phyloP scores from a whole-genome alignment of 2,329 filamentous ascomycete genomes.

The Cordyceps militaris region DNA sequence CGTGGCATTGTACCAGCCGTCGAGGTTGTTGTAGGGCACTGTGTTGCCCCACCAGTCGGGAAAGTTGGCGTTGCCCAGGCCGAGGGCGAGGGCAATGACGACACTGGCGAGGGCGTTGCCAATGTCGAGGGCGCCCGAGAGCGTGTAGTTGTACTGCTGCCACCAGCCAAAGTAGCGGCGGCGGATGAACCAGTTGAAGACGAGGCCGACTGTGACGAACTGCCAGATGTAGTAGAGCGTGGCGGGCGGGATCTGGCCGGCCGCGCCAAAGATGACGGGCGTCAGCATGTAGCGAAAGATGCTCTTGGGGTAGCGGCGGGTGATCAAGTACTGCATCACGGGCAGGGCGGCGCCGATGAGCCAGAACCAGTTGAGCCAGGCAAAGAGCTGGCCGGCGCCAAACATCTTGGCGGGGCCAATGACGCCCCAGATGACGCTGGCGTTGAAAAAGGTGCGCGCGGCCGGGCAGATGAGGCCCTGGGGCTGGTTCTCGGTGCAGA shows the following conservation, averaged over 20 bases:
- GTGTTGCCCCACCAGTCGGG: slow-evolving; percentile 45
- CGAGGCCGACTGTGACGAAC: slow-evolving; percentile 47
- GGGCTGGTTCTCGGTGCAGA: slow-evolving; percentile 42
- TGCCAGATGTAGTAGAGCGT: slow-evolving; percentile 48
- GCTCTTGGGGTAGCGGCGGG: slow-evolving; percentile 40
- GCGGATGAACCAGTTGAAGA: slow-evolving; percentile 49
- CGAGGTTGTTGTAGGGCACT: slow-evolving; percentile 26
- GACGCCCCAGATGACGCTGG: slow-evolving; percentile 54
- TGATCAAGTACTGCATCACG: slow-evolving; percentile 40
- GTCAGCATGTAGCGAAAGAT: slow-evolving; percentile 43
- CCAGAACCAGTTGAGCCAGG: slow-evolving; percentile 47
- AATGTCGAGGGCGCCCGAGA: slow-evolving; percentile 47
- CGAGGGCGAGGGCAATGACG: slow-evolving; percentile 38
- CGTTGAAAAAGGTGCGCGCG: slow-evolving; percentile 53
- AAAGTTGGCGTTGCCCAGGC: slow-evolving; percentile 34
- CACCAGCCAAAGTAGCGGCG: slow-evolving; percentile 48
- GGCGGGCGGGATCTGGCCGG: slow-evolving; percentile 45
- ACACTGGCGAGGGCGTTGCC: slow-evolving; percentile 46
- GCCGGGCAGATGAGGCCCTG: slow-evolving; percentile 50
- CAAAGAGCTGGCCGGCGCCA: slow-evolving; percentile 35
- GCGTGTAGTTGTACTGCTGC: slow-evolving; percentile 49
- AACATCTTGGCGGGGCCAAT: slow-evolving; percentile 38
- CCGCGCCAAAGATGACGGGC: slow-evolving; percentile 46
- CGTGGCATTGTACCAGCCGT: slow-evolving; percentile 20
- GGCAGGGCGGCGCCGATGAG: slow-evolving; percentile 44